Conservation (phyloP, 306 rosid species). For the Senna tora region DNA sequence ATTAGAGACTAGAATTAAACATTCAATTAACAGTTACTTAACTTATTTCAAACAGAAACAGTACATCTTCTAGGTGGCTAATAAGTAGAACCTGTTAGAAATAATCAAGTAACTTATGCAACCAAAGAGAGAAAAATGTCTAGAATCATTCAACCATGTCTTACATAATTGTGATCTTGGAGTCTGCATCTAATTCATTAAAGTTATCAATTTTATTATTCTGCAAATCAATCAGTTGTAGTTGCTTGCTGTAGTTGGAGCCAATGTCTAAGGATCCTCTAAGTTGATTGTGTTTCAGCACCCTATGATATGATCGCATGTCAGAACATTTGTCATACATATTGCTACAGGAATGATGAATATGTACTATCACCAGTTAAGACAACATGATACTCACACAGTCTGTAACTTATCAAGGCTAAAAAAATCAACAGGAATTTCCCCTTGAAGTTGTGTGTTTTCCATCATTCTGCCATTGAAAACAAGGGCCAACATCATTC, state of each 20-base stretch:
- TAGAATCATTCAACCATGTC: constrained; percentile 1
- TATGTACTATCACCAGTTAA: background rate
- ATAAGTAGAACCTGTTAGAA: background rate
- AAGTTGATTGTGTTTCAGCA: constrained; percentile 37
- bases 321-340: constrained; percentile 6
- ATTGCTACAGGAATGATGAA: constrained; percentile 14
- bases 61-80: background rate
- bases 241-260: constrained; percentile 37
- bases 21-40: too few species aligned
- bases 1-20: too few species aligned
- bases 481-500: constrained; percentile 27
- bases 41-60: background rate
- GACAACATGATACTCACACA: constrained; percentile 53
- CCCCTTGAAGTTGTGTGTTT: constrained; percentile 48
- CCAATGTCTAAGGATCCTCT: constrained; percentile 47
- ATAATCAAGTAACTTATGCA: background rate
- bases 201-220: constrained; percentile 25
- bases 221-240: constrained; percentile 45
- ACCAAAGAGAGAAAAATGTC: background rate
- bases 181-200: constrained; percentile 11
- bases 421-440: constrained; percentile 55
- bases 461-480: constrained; percentile 60
- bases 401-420: constrained; percentile 50
- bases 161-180: constrained; percentile 43
- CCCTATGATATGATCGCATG: constrained; percentile 37